phyloP scores from a whole-genome alignment of 441 rosid species.

The Pelargonium cotyledonis region DNA sequence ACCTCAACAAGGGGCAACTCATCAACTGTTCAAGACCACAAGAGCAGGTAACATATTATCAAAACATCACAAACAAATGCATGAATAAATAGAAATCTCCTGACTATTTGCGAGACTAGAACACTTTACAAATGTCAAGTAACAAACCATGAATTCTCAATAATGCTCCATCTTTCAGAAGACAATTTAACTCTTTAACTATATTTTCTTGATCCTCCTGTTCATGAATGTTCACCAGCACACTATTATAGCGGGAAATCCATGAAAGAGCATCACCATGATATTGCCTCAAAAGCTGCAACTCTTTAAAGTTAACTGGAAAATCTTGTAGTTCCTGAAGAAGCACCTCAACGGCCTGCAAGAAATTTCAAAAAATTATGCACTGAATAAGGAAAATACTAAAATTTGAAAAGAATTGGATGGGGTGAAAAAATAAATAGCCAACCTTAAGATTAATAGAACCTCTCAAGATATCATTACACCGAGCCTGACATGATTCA shows the following conservation, averaged over 20 bases:
- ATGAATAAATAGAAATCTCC: slow-evolving; percentile 6
- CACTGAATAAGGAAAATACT: neutral
- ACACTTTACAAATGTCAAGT: slow-evolving; percentile 11
- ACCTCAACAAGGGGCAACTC: slow-evolving; percentile 58
- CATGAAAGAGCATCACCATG: slow-evolving; percentile 47
- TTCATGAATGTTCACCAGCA: slow-evolving; percentile 45
- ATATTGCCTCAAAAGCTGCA: slow-evolving; percentile 65
- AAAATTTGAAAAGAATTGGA: neutral
- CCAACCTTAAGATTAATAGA: slow-evolving; percentile 53
- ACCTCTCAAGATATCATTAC: slow-evolving; percentile 46
- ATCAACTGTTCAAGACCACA: slow-evolving; percentile 44
- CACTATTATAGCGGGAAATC: slow-evolving; percentile 44
- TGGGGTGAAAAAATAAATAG: neutral
- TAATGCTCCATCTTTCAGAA: slow-evolving; percentile 58
- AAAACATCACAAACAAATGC: slow-evolving; percentile 16
- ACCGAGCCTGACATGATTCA: slow-evolving; percentile 52
- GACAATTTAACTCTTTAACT: slow-evolving; percentile 53
- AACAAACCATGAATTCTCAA: slow-evolving; percentile 70
- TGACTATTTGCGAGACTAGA: slow-evolving; percentile 10
- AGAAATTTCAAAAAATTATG: neutral
- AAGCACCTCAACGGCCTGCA: slow-evolving; percentile 59
- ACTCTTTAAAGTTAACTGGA: slow-evolving; percentile 56
- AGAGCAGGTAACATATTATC: slow-evolving; percentile 12
- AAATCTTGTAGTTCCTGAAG: slow-evolving; percentile 50
- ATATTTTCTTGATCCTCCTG: slow-evolving; percentile 56